Base-by-base conservation (phyloP, 805 yeast genomes). In the Kluyveromyces starmeri region DNA sequence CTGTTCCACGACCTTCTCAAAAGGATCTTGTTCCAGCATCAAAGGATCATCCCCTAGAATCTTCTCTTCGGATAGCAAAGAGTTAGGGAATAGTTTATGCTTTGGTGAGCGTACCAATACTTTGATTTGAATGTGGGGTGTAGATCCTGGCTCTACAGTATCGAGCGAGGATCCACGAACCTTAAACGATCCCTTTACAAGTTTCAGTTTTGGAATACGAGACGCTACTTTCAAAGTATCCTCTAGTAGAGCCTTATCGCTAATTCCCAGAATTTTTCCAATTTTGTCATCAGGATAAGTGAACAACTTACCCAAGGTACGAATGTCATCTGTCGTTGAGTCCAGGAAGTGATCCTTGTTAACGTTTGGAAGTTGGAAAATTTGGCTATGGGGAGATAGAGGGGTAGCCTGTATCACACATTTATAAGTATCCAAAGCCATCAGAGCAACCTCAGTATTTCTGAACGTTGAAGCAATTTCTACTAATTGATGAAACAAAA, bases 381-480 rank as follows among this genome's bases (percentile, higher is more conserved):
- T 64, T 55, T 82, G 85, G 37, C 76, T 76, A 46, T 72, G 66
- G 39, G 47, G 66, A 47, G 37, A 73, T 61, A 46, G 65, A 53
- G 63, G 68, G 1, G 84, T 76, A 3, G 94, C 96, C 60, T 84
- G 95, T 20, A 78, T 64, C 23, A 89, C 58, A 32, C 76, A 70
- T 53, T 82, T 78, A 48, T 79, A 73, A 33, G 89, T 67, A 36
- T 79, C 85, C 30, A 75, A 58, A 10, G 83, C 70, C 23, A 70
- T 65, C 23, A 66, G 45, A 21, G 84, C 67, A 35, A 84, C 64
- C 14, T 79, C 89, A 15, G 74, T 65, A 40, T 75, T 72, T 64
- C 89, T 79, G 63, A 89, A 88, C 23, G 72, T 73, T 12, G 84
- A 66, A 9, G 95, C 83, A 48, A 92, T 79, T 45, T 84, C 95